Percentiles rank a stretch among this genome's conserved stretches.
Evolutionary conservation across 2,329 filamentous ascomycete species (phyloP).

Genomic region (Teratosphaeria gauchensis): DNA sequence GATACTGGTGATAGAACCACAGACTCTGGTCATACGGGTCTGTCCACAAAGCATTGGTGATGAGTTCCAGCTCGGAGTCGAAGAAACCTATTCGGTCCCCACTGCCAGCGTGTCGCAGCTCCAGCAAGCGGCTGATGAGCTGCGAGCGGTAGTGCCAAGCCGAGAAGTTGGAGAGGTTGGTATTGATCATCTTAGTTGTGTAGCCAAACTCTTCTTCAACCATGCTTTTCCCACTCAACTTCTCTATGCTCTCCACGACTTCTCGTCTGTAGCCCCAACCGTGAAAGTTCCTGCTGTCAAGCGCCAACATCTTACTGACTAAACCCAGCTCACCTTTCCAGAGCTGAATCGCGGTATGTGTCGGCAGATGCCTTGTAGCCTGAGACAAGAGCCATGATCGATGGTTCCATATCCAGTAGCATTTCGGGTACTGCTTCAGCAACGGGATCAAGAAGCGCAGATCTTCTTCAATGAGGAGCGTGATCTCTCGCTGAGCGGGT

Average conservation of each 20-base stretch:
- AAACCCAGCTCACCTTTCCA: conserved; percentile 81
- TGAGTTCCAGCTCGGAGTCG: conserved; percentile 64
- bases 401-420: conserved; percentile 99
- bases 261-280: conserved; percentile 86
- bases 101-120: conserved; percentile 58
- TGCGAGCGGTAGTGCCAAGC: conserved; percentile 90
- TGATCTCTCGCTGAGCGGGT: conserved; percentile 26
- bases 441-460: conserved; percentile 75
- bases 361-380: conserved; percentile 54
- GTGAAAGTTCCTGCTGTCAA: conserved; percentile 88
- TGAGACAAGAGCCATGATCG: conserved; percentile 74
- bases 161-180: conserved; percentile 89
- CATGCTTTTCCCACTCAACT: conserved; percentile 41
- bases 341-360: conserved; percentile 48
- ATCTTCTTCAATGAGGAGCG: conserved; percentile 58
- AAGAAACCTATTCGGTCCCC: conserved; percentile 58
- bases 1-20: conserved; percentile 92
- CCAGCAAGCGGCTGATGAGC: conserved; percentile 66
- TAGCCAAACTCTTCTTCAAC: conserved; percentile 77
- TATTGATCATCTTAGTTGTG: conserved; percentile 76
- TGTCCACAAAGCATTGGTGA: conserved; percentile 71
- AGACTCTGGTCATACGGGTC: conserved; percentile 91
- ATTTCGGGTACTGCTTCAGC: conserved; percentile 80
- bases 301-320: conserved; percentile 76
- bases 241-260: conserved; percentile 68